Conservation (phyloP, 345 rosid genomes). For the Draba incana region DNA sequence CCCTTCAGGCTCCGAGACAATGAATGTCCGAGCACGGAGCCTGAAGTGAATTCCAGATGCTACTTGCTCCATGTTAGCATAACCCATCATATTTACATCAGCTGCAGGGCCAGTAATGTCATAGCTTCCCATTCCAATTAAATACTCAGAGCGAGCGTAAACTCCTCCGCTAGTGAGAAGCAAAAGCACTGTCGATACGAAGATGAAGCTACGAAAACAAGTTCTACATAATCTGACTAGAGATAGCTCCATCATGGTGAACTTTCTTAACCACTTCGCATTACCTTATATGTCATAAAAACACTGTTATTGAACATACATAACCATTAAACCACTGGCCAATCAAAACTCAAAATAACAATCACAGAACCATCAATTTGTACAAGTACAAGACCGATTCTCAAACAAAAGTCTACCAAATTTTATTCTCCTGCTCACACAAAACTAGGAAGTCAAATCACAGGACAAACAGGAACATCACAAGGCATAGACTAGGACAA, state of each 20-base stretch:
- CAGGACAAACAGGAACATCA: conserved; percentile 1
- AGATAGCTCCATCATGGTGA: conserved; percentile 47
- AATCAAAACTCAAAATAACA: conserved; percentile 2
- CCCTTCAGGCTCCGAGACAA: conserved; percentile 78
- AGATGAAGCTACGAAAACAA: conserved; percentile 40
- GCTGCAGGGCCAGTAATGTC: conserved; percentile 99
- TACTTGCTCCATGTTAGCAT: conserved; percentile 79
- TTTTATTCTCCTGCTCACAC: background rate
- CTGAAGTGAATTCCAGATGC: conserved; percentile 91
- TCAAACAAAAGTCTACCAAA: background rate
- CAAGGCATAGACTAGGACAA: background rate
- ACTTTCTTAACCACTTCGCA: conserved; percentile 46
- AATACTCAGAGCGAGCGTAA: conserved; percentile 57
- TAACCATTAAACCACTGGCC: background rate
- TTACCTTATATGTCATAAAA: conserved; percentile 33
- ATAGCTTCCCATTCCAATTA: conserved; percentile 93
- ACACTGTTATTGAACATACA: background rate
- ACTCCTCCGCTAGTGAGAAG: conserved; percentile 39
- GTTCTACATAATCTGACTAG: conserved; percentile 31
- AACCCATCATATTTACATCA: conserved; percentile 99
- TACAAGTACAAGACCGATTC: too few species aligned
- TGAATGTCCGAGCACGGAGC: conserved; percentile 82
- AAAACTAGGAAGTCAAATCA: conserved; percentile 3
- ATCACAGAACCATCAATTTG: conserved; percentile 10
- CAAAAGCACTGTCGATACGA: conserved; percentile 49